phyloP scores from a whole-genome alignment of 371 early-diverging fungal species.

The Haplosporangium sp. region DNA sequence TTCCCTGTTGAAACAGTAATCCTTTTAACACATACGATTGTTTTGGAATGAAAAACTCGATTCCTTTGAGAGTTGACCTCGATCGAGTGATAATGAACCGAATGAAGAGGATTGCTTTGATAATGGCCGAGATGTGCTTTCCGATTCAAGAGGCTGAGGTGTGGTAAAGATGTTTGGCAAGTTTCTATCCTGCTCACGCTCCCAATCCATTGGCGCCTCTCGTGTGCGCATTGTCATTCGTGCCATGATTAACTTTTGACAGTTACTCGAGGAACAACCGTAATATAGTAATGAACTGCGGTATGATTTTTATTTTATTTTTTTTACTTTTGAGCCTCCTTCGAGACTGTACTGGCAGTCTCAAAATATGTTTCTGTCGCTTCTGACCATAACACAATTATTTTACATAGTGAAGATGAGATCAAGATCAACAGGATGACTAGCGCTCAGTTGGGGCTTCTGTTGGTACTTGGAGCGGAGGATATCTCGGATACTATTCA shows the following conservation, averaged over 20 bases:
- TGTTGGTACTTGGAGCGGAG: conserved; percentile 82
- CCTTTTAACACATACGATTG: conserved; percentile 18
- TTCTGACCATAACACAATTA: not conserved
- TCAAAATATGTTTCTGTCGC: not conserved
- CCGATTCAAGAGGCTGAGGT: conserved; percentile 15
- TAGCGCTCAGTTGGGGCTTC: conserved; percentile 87
- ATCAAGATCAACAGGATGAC: conserved; percentile 84
- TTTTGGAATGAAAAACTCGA: conserved; percentile 27
- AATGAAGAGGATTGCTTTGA: not conserved
- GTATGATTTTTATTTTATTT: conserved; percentile 1
- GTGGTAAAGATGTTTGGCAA: conserved; percentile 42
- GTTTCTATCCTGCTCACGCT: conserved; percentile 44
- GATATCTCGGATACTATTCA: conserved; percentile 77
- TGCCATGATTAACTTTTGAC: conserved; percentile 11
- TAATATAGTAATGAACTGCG: no score
- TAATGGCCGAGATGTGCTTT: not conserved
- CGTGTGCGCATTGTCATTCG: conserved; percentile 45
- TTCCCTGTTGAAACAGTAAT: not conserved
- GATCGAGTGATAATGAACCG: conserved; percentile 5
- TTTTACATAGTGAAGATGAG: conserved; percentile 72
- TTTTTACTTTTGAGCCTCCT: not conserved
- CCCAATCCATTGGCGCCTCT: conserved; percentile 57
- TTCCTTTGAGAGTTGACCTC: conserved; percentile 15
- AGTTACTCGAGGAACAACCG: no score
- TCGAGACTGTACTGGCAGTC: not conserved